Conservation (phyloP, 805 yeast species). For the Metschnikowia corniflorae region DNA sequence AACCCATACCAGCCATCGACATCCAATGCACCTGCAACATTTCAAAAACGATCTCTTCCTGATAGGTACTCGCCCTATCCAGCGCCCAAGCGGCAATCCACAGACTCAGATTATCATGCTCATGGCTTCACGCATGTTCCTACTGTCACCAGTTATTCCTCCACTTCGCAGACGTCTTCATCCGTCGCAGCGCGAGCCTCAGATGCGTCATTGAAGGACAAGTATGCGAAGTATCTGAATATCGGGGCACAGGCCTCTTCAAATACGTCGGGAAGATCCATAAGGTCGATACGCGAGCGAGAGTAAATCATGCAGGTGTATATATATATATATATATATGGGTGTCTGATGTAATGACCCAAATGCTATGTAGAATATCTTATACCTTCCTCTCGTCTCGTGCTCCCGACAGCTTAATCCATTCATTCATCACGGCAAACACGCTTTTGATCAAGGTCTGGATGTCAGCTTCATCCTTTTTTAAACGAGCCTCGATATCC, state of each 20-base stretch:
- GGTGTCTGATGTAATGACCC: no score
- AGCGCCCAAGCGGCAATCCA: constrained; percentile 11
- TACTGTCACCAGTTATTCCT: constrained; percentile 1
- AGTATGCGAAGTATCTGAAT: constrained; percentile 24
- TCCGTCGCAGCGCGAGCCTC: constrained; percentile 7
- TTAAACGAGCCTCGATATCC: constrained; percentile 31
- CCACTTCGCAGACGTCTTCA: constrained; percentile 5
- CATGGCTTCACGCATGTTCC: not conserved
- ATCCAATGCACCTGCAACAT: constrained; percentile 2
- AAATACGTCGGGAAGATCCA: constrained; percentile 9
- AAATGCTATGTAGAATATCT: not conserved
- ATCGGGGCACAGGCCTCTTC: constrained; percentile 5
- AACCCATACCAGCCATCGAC: constrained; percentile 16
- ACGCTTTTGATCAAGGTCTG: constrained; percentile 18
- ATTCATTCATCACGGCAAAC: constrained; percentile 24
- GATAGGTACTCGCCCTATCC: constrained; percentile 11
- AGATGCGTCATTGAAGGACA: constrained; percentile 20
- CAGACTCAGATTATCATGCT: constrained; percentile 3
- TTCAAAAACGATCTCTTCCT: constrained; percentile 12
- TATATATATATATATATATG: no score
- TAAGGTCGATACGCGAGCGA: constrained; percentile 17
- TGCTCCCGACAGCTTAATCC: constrained; percentile 20
- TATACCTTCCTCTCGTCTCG: constrained; percentile 8
- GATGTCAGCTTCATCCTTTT: constrained; percentile 30
- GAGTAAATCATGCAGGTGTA: constrained; percentile 2